These are phyloP conservation scores for Gnomoniopsis smithogilvyi DNA, from an alignment of 2,329 filamentous ascomycete genomes.

Conservation along the genomic window DNA sequence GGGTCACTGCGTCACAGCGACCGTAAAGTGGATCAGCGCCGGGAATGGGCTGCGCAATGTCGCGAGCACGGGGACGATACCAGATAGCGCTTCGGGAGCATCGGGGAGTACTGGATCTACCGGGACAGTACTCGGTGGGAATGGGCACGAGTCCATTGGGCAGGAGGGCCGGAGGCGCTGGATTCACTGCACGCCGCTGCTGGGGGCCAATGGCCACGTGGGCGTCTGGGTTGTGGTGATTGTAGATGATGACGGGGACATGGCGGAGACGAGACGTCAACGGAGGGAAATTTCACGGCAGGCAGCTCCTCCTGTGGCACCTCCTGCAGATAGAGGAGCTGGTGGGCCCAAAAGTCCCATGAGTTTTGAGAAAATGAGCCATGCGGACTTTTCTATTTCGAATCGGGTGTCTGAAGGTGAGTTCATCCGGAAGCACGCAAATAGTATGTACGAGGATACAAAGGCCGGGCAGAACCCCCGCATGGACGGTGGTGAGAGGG, in stretches of 20 bases:
- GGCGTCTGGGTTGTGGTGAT: conserved; percentile 79
- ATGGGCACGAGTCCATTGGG: conserved; percentile 20
- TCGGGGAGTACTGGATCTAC: neutral
- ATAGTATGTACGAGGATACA: conserved; percentile 8
- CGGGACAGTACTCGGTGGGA: neutral
- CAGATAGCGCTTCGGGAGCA: neutral
- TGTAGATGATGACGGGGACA: conserved; percentile 56
- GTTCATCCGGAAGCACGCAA: conserved; percentile 6
- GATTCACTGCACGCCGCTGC: conserved; percentile 74
- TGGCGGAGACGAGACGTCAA: neutral
- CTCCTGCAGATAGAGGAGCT: neutral
- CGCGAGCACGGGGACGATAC: neutral
- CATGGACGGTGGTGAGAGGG: neutral
- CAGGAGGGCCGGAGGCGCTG: conserved; percentile 61
- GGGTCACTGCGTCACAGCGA: conserved; percentile 70
- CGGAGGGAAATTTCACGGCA: neutral
- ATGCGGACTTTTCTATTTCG: conserved; percentile 6
- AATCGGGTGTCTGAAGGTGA: conserved; percentile 10
- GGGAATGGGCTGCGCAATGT: conserved; percentile 25
- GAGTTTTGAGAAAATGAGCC: conserved; percentile 4
- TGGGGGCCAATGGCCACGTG: conserved; percentile 63
- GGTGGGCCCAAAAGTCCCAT: neutral
- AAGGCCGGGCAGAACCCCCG: neutral
- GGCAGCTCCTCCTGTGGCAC: neutral
- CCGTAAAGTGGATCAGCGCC: conserved; percentile 64